Conservation (phyloP, 331 rosid genomes). For the Malus hybrid region DNA sequence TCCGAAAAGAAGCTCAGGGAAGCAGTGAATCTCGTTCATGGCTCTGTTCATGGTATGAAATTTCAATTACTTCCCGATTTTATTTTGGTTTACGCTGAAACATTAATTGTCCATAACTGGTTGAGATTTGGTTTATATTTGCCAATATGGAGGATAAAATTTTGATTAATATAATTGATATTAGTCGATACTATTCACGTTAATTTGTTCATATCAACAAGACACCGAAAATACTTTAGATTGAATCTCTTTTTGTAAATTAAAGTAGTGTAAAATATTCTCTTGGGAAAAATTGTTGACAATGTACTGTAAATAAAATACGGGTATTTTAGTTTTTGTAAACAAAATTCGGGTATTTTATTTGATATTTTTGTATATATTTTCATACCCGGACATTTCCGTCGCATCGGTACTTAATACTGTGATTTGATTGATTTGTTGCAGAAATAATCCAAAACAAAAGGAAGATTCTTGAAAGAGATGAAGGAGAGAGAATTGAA, state of each 20-base stretch:
- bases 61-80: not conserved
- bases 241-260: too few relatives aligned
- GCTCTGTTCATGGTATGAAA: conserved; percentile 21
- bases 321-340: too few relatives aligned
- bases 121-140: not conserved
- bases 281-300: too few relatives aligned
- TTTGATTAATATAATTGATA: too few relatives aligned
- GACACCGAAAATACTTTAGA: too few relatives aligned
- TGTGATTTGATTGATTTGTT: not conserved
- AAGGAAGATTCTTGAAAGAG: conserved; percentile 1
- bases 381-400: not conserved
- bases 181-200: too few relatives aligned
- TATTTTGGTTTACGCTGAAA: not conserved
- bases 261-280: too few relatives aligned
- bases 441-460: conserved; percentile 35
- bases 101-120: not conserved
- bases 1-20: conserved; percentile 53
- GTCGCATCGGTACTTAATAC: not conserved
- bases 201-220: too few relatives aligned
- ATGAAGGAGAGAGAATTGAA: not conserved
- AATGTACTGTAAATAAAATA: too few relatives aligned
- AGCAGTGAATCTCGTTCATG: conserved; percentile 34
- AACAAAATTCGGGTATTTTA: not conserved
- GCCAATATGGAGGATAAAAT: not conserved
- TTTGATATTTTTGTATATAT: not conserved